Conservation (phyloP, 2,329 filamentous ascomycete species). For the Aspergillus hortae region DNA sequence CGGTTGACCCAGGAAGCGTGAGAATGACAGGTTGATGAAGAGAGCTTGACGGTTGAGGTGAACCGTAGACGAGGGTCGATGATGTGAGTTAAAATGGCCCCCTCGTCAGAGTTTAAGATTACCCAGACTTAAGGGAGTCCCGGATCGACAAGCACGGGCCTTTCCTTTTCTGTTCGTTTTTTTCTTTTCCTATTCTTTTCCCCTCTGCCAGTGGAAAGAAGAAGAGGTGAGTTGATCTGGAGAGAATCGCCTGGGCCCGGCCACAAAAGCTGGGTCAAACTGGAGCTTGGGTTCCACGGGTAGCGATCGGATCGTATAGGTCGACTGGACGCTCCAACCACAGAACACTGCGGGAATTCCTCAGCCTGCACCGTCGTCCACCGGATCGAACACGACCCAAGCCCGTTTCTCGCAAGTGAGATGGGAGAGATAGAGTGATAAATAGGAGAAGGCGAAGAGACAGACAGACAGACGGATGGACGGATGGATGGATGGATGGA, state of each 20-base stretch:
- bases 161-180: slow-evolving; percentile 4
- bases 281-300: slow-evolving; percentile 24
- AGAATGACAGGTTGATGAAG: slow-evolving; percentile 18
- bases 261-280: slow-evolving; percentile 13
- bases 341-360: slow-evolving; percentile 26
- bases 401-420: slow-evolving; percentile 6
- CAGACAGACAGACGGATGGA: background rate
- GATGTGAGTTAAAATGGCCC: slow-evolving; percentile 18
- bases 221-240: slow-evolving; percentile 12
- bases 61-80: slow-evolving; percentile 18
- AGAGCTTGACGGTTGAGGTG: slow-evolving; percentile 13
- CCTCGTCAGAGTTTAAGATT: slow-evolving; percentile 19
- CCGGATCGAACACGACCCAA: slow-evolving; percentile 3
- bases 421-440: background rate
- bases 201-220: background rate
- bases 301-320: slow-evolving; percentile 24
- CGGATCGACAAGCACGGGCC: slow-evolving; percentile 25
- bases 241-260: slow-evolving; percentile 16
- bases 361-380: slow-evolving; percentile 18
- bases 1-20: slow-evolving; percentile 6
- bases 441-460: background rate
- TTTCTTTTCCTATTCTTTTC: background rate
- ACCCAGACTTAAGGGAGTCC: slow-evolving; percentile 26
- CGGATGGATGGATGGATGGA: background rate
- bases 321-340: slow-evolving; percentile 17